Conservation (phyloP, 495 filamentous ascomycete species). For the Podospora didyma region DNA sequence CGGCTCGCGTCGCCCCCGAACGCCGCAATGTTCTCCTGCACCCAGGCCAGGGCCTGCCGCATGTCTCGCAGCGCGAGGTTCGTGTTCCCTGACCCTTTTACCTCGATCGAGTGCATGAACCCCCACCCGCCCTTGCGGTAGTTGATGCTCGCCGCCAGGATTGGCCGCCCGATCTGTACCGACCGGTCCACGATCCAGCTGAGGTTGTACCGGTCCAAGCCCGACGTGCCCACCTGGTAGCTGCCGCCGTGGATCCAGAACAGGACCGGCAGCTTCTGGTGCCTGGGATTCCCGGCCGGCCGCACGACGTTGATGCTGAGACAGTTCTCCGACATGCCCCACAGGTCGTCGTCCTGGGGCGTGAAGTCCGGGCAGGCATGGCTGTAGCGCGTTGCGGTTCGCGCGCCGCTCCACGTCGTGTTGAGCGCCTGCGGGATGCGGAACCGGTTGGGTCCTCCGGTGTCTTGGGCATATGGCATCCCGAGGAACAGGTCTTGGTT, state of each 20-base stretch:
- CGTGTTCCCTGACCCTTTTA: slow-evolving; percentile 33
- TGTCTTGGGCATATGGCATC: slow-evolving; percentile 62
- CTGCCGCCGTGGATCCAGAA: slow-evolving; percentile 68
- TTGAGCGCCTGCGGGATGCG: slow-evolving; percentile 54
- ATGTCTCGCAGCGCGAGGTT: slow-evolving; percentile 48
- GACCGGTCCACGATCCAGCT: slow-evolving; percentile 50
- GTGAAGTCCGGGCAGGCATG: slow-evolving; percentile 51
- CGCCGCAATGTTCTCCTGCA: slow-evolving; percentile 52
- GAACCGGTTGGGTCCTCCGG: slow-evolving; percentile 55
- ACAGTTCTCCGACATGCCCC: slow-evolving; percentile 60
- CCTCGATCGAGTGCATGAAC: slow-evolving; percentile 48
- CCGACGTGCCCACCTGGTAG: slow-evolving; percentile 58
- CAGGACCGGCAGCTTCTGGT: slow-evolving; percentile 54
- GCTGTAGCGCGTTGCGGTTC: slow-evolving; percentile 41
- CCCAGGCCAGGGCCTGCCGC: slow-evolving; percentile 52
- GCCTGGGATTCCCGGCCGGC: slow-evolving; percentile 43
- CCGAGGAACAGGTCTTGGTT: slow-evolving; percentile 55
- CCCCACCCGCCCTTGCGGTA: slow-evolving; percentile 51
- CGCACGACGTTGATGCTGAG: slow-evolving; percentile 62
- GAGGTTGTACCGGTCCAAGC: slow-evolving; percentile 39
- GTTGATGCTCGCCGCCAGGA: slow-evolving; percentile 59
- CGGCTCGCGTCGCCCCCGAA: slow-evolving; percentile 53
- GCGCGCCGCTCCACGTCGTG: slow-evolving; percentile 37
- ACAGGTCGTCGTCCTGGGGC: slow-evolving; percentile 37
- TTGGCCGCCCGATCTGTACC: slow-evolving; percentile 52